phyloP scores from a whole-genome alignment of 2,329 filamentous ascomycete species.

The Tympanopsis confertula region DNA sequence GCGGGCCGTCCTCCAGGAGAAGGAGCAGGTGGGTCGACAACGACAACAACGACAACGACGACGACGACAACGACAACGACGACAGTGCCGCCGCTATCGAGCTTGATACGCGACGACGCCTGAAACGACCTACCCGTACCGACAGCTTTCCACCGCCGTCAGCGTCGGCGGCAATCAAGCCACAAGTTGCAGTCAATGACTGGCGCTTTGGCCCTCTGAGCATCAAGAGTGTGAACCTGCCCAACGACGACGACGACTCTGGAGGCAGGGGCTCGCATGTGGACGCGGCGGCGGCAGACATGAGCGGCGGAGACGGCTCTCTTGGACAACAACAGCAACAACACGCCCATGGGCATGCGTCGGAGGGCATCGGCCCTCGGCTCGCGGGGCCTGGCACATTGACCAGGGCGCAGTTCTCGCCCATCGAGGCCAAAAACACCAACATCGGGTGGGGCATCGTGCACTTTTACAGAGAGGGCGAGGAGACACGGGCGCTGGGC shows the following conservation, averaged over 20 bases:
- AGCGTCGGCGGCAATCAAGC: conserved; percentile 29
- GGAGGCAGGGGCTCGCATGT: conserved; percentile 7
- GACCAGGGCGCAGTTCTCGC: conserved; percentile 71
- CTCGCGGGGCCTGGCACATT: conserved; percentile 54
- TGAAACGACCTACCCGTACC: conserved; percentile 17
- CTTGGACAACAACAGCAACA: conserved; percentile 9
- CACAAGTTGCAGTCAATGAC: conserved; percentile 44
- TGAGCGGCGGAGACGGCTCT: conserved; percentile 29
- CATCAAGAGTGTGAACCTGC: conserved; percentile 73
- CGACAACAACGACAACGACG: conserved; percentile 9
- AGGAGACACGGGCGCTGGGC: conserved; percentile 53
- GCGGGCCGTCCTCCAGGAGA: conserved; percentile 3
- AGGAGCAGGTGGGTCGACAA: conserved; percentile 7
- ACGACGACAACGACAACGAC: conserved; percentile 10
- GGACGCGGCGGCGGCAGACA: background rate
- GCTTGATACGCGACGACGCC: conserved; percentile 5
- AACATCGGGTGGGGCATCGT: conserved; percentile 87
- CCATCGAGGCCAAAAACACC: conserved; percentile 59
- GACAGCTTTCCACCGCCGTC: conserved; percentile 29
- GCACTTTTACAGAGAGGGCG: conserved; percentile 78
- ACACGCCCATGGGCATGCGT: conserved; percentile 7
- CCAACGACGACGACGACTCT: conserved; percentile 13
- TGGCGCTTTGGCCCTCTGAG: conserved; percentile 73
- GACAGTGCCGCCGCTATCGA: conserved; percentile 26
- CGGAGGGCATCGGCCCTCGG: conserved; percentile 35